These are phyloP conservation scores for Alternaria rosae DNA, from an alignment of 2,329 filamentous ascomycete genomes.

Conservation along the genomic window DNA sequence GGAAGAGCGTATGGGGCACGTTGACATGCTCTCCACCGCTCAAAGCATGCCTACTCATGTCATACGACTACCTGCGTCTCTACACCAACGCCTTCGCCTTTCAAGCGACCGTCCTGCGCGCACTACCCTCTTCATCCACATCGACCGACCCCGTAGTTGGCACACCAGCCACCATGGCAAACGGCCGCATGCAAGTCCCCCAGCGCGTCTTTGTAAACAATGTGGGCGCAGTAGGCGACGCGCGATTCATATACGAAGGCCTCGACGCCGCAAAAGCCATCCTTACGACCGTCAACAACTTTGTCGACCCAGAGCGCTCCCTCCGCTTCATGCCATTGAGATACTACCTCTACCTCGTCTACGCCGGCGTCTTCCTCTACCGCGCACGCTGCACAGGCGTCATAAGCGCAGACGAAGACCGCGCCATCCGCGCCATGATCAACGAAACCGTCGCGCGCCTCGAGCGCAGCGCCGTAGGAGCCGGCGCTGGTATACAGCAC, in stretches of 20 bases:
- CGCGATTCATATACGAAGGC: conserved; percentile 59
- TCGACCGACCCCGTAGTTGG: conserved; percentile 13
- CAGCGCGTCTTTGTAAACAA: conserved; percentile 59
- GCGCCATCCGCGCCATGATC: conserved; percentile 56
- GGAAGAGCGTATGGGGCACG: conserved; percentile 74
- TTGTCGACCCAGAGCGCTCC: conserved; percentile 56
- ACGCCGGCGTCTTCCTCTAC: conserved; percentile 59
- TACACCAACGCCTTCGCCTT: conserved; percentile 81
- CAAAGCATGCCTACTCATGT: conserved; percentile 72
- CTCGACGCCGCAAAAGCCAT: conserved; percentile 59
- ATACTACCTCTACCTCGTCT: conserved; percentile 59
- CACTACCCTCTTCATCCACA: conserved; percentile 43
- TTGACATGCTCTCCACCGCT: conserved; percentile 70
- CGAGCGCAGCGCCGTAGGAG: conserved; percentile 52
- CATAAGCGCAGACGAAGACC: conserved; percentile 57
- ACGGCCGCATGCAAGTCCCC: conserved; percentile 44
- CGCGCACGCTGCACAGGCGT: conserved; percentile 58
- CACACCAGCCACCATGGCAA: neutral
- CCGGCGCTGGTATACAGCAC: conserved; percentile 51
- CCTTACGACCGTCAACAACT: conserved; percentile 59
- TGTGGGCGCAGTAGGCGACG: conserved; percentile 58
- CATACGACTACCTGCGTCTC: conserved; percentile 74
- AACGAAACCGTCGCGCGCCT: conserved; percentile 55
- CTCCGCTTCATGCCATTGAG: conserved; percentile 58
- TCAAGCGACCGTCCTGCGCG: conserved; percentile 68